phyloP scores from a whole-genome alignment of 2,329 filamentous ascomycete species.

The Hypoxylon sp. region DNA sequence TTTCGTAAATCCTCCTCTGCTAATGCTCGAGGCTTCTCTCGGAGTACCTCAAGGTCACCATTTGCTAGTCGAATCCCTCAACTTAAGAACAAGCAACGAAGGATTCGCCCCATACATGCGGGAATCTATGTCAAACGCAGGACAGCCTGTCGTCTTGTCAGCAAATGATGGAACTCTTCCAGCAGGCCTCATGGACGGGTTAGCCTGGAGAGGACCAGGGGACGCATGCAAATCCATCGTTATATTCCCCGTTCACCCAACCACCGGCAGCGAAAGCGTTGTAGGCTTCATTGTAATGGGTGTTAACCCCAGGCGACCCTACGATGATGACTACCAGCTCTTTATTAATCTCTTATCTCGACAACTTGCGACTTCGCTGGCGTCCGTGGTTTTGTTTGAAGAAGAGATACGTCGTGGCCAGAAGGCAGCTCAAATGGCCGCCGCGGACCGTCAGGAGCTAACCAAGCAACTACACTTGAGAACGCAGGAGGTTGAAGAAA shows the following conservation, averaged over 20 bases:
- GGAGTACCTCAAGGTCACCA: slow-evolving; percentile 77
- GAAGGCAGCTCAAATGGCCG: slow-evolving; percentile 80
- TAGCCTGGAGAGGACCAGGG: slow-evolving; percentile 79
- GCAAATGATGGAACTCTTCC: slow-evolving; percentile 78
- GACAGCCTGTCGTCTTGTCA: slow-evolving; percentile 77
- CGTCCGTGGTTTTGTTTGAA: slow-evolving; percentile 85
- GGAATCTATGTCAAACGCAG: slow-evolving; percentile 77
- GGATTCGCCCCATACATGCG: slow-evolving; percentile 84
- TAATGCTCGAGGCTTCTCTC: slow-evolving; percentile 79
- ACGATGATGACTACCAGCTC: slow-evolving; percentile 84
- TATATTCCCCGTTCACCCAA: slow-evolving; percentile 84
- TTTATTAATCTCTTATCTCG: slow-evolving; percentile 82
- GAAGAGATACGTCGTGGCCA: slow-evolving; percentile 85
- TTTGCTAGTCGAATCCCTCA: slow-evolving; percentile 73
- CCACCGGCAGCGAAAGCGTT: slow-evolving; percentile 77
- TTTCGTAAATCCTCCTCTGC: slow-evolving; percentile 71
- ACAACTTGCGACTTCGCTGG: slow-evolving; percentile 84
- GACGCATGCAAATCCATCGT: slow-evolving; percentile 80
- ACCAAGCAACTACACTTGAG: slow-evolving; percentile 80
- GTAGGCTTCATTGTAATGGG: slow-evolving; percentile 86
- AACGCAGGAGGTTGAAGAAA: slow-evolving; percentile 74
- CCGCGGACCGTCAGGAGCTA: slow-evolving; percentile 82
- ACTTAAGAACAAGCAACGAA: slow-evolving; percentile 77
- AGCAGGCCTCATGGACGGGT: slow-evolving; percentile 72
- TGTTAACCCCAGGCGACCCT: slow-evolving; percentile 82